Percentiles rank a stretch among this genome's conserved stretches.
These are phyloP conservation scores for Acacia crassicarpa DNA, from an alignment of 306 rosid species.

Conservation along the genomic window DNA sequence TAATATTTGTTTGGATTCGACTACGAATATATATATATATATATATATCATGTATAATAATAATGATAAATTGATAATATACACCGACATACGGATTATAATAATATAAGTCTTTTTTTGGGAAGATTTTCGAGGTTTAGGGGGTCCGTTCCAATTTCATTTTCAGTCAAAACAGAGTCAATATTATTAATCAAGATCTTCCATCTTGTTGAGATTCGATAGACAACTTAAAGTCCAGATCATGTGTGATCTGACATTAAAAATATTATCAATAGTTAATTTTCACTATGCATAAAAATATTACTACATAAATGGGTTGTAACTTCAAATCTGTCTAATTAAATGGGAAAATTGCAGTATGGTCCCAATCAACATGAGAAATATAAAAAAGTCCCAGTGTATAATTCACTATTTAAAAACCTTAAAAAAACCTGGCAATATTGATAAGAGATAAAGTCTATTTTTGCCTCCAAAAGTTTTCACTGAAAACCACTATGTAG, in stretches of 20 bases:
- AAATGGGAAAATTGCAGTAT: no score
- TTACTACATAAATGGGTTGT: not conserved
- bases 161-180: not conserved
- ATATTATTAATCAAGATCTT: not conserved
- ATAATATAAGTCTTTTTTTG: not conserved
- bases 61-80: not conserved
- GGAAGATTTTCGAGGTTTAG: not conserved
- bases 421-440: no score
- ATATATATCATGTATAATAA: no score
- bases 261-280: not conserved
- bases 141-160: not conserved
- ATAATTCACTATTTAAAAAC: no score
- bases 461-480: no score
- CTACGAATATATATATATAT: not conserved
- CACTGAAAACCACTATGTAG: no score
- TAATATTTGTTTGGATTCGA: not conserved
- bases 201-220: not conserved
- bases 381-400: no score
- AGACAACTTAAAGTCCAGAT: not conserved
- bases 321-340: not conserved
- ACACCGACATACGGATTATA: not conserved
- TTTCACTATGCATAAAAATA: not conserved
- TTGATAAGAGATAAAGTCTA: no score
- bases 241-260: not conserved
- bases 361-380: no score